Base-by-base conservation (phyloP, 495 filamentous ascomycete species). In the Friedmanniomyces endolithicus region DNA sequence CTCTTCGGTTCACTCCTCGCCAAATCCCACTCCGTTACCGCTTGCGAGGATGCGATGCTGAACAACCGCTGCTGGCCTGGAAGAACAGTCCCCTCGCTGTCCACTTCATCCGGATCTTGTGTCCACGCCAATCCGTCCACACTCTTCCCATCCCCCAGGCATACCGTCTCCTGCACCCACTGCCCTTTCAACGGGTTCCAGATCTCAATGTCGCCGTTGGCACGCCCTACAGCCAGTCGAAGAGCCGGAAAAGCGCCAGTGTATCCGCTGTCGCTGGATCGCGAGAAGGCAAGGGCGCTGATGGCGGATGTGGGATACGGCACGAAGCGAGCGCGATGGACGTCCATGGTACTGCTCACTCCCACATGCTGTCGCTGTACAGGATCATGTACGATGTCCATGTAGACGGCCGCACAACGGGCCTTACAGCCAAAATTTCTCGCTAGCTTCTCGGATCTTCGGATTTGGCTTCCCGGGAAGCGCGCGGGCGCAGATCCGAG, bases 171-270 rank as follows among this genome's bases (percentile, higher is more conserved):
- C 62, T 96, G 92, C 62, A 86, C 76, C 92, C 92, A 99, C 45
- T 77, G 70, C 14, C 90, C 89, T 57, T 78, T 78, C 55, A 85
- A 69, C 7, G 94, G 92, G 67, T 95, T 95, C 94, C 94, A 99
- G 56, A 99, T 89, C 71, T 97, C 92, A 61, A 99, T 92, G 64
- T 95, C 87, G 63, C 92, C 92, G 67, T 96, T 96, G 43, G 88
- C 84, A 58, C 92, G 83, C 48, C 92, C 92, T 61, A 99, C 77
- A 12, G 92, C 94, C 19, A 97, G 78, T 58, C 89, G 80, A 44
- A 85, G 74, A 57, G 76, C 83, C 27, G 71, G 67, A 3, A 79
- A 74, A 53, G 59, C 48, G 11, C 64, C 58, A 19, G 75, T 73
- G 53, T 72, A 74, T 50, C 72, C 64, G 50, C 70, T 65, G 47